A percentile compares a stretch with the other conserved stretches of the same genome.
Conservation (phyloP, 139 green algal genomes). For the Yamagishiella unicocca region DNA sequence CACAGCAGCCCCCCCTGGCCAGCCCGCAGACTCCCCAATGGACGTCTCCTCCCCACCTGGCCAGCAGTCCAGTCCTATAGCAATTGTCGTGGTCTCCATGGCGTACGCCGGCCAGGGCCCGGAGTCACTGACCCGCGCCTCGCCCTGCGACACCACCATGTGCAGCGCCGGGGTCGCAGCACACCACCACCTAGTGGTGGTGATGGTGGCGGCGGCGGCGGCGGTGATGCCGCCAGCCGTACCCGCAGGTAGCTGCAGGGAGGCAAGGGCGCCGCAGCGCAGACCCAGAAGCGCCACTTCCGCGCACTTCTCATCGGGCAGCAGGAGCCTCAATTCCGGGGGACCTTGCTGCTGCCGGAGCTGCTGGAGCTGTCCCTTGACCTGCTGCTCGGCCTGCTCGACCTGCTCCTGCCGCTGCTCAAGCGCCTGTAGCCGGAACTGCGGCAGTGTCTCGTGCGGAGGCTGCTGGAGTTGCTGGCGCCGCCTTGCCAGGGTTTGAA, state of each 20-base stretch:
- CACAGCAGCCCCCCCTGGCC: no score
- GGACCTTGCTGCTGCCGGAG: background rate
- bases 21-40: background rate
- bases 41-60: background rate
- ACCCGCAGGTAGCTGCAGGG: background rate
- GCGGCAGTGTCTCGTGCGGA: no score
- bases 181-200: conserved; percentile 4
- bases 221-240: background rate
- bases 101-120: background rate
- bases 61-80: background rate
- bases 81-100: background rate
- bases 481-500: no score
- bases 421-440: no score
- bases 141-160: background rate
- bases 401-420: no score
- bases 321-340: background rate
- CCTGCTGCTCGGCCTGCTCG: no score
- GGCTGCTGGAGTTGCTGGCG: no score
- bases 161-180: background rate
- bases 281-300: background rate
- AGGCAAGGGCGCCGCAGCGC: background rate
- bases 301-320: background rate
- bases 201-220: no score
- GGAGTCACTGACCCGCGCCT: background rate
- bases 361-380: no score